Evolutionary conservation across 148 eudicot species (phyloP).

Genomic region (Rhododendron williamsianum): DNA sequence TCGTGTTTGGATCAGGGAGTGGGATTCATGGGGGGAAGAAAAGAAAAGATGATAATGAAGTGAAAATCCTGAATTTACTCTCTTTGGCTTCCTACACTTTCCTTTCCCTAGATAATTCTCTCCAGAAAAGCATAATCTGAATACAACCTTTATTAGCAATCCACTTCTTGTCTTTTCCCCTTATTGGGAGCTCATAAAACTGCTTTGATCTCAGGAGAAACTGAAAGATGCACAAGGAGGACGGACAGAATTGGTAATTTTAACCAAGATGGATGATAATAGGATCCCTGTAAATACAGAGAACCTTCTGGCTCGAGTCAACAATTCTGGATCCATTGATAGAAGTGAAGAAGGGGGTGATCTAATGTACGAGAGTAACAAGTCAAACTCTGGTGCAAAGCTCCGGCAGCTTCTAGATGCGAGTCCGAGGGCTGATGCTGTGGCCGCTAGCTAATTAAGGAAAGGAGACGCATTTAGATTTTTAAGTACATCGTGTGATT

Average conservation of each 20-base stretch:
- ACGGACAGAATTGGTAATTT: constrained; percentile 25
- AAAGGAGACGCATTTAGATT: constrained; percentile 4
- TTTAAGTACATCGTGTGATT: constrained; percentile 30
- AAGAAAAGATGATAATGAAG: background rate
- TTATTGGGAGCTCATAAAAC: background rate
- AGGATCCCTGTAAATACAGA: constrained; percentile 53
- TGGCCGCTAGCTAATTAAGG: constrained; percentile 66
- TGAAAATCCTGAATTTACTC: background rate
- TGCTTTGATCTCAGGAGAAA: constrained; percentile 44
- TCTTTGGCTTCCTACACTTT: background rate
- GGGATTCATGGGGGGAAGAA: background rate
- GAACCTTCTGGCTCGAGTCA: constrained; percentile 69
- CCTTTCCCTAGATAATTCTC: background rate
- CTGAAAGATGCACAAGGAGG: constrained; percentile 31
- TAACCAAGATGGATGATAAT: constrained; percentile 23
- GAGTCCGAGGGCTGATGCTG: constrained; percentile 66
- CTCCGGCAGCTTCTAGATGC: constrained; percentile 69
- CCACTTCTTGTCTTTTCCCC: background rate
- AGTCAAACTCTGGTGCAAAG: constrained; percentile 57
- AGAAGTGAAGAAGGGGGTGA: constrained; percentile 23
- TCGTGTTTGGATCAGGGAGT: background rate
- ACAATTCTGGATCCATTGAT: constrained; percentile 47
- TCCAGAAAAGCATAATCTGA: background rate
- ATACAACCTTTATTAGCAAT: background rate
- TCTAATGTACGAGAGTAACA: constrained; percentile 22